Evolutionary conservation across 805 yeast genomes (phyloP).

Genomic region (Wickerhamomyces bovis): DNA sequence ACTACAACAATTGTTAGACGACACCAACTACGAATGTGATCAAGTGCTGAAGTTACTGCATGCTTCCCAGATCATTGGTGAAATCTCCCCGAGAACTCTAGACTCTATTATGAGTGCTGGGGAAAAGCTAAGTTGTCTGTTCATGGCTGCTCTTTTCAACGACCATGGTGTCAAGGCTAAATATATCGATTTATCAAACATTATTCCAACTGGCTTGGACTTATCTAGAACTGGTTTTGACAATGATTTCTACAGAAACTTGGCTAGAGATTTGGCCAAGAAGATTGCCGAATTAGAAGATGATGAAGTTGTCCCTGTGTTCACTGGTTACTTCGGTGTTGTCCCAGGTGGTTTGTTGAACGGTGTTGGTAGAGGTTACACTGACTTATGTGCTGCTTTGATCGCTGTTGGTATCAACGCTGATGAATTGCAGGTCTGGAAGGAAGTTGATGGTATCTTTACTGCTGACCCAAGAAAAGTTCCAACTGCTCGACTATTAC

Average conservation of each 20-base stretch:
- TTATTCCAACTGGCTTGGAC: conserved; percentile 60
- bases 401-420: conserved; percentile 90
- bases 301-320: conserved; percentile 64
- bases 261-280: conserved; percentile 47
- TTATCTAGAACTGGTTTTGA: conserved; percentile 54
- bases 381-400: conserved; percentile 95
- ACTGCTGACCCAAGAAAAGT: conserved; percentile 98
- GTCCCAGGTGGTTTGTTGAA: conserved; percentile 94
- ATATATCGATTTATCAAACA: conserved; percentile 71
- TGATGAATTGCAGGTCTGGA: conserved; percentile 96
- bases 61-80: conserved; percentile 90
- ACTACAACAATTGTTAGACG: conserved; percentile 46
- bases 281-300: conserved; percentile 37
- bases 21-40: conserved; percentile 60
- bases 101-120: conserved; percentile 92
- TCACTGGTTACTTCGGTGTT: conserved; percentile 92
- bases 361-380: conserved; percentile 96
- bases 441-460: conserved; percentile 97
- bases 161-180: conserved; percentile 75
- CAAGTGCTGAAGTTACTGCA: conserved; percentile 64
- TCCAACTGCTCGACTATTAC: conserved; percentile 75
- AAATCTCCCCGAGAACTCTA: conserved; percentile 79
- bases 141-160: conserved; percentile 78
- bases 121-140: conserved; percentile 86
- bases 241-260: conserved; percentile 51